Evolutionary conservation across 345 rosid species (phyloP).

Genomic region (Hibiscus trionum): DNA sequence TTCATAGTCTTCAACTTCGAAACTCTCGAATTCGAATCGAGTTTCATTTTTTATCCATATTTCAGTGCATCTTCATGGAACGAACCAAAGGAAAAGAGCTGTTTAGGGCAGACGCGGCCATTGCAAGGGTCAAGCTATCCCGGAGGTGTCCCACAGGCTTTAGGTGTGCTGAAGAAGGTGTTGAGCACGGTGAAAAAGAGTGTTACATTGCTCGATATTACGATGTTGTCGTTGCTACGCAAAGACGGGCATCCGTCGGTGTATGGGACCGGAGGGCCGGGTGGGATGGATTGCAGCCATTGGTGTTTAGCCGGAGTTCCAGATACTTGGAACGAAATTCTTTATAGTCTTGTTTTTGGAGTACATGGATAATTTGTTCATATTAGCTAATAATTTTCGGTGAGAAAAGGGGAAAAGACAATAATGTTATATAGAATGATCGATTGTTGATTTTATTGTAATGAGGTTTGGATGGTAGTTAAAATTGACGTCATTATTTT

Average conservation of each 20-base stretch:
- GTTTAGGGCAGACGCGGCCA: constrained; percentile 43
- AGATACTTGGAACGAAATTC: constrained; percentile 50
- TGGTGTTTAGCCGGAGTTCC: constrained; percentile 97
- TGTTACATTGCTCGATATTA: constrained; percentile 60
- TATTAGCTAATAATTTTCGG: background rate
- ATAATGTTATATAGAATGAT: background rate
- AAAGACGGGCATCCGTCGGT: constrained; percentile 89
- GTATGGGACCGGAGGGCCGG: constrained; percentile 46
- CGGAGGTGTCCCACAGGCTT: constrained; percentile 49
- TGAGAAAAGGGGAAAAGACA: background rate
- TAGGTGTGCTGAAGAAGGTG: constrained; percentile 47
- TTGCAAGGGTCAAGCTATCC: constrained; percentile 29
- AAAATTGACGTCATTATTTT: background rate
- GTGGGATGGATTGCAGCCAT: constrained; percentile 75
- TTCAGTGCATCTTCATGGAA: constrained; percentile 54
- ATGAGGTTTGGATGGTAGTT: background rate
- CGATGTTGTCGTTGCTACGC: constrained; percentile 62
- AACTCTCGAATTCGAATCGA: background rate
- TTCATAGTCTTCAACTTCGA: background rate
- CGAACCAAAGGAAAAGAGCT: constrained; percentile 47
- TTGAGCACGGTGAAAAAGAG: constrained; percentile 34
- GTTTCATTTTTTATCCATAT: background rate
- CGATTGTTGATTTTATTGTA: background rate
- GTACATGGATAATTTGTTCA: background rate
- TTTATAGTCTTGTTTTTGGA: background rate